A percentile compares a stretch with the other conserved stretches of the same genome.
These are phyloP conservation scores for Basidiobolus meristosporus DNA, from an alignment of 371 early-diverging fungal species.

Conservation along the genomic window DNA sequence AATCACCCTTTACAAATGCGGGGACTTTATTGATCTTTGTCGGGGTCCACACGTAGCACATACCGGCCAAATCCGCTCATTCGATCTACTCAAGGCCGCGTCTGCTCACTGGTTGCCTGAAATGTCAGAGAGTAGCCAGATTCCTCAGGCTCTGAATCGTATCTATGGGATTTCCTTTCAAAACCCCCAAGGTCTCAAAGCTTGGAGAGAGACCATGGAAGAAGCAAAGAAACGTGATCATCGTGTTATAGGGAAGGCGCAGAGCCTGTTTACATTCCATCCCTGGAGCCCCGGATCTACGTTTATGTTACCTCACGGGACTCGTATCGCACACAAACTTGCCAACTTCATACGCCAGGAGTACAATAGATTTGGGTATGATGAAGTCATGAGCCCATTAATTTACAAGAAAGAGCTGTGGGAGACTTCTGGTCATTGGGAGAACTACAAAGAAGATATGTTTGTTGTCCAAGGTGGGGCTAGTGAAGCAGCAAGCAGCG, in stretches of 20 bases:
- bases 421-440: constrained; percentile 91
- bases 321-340: constrained; percentile 67
- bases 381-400: constrained; percentile 92
- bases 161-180: constrained; percentile 99
- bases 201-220: constrained; percentile 75
- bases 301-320: constrained; percentile 90
- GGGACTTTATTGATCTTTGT: constrained; percentile 97
- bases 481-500: no score
- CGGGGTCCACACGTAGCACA: constrained; percentile 95
- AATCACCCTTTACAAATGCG: constrained; percentile 96
- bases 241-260: constrained; percentile 76
- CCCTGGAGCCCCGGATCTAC: constrained; percentile 77
- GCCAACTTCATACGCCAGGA: constrained; percentile 38
- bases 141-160: constrained; percentile 96
- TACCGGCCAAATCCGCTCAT: constrained; percentile 89
- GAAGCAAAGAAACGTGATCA: constrained; percentile 95
- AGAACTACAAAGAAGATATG: constrained; percentile 90
- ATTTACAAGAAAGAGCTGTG: constrained; percentile 88
- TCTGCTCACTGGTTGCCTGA: constrained; percentile 97
- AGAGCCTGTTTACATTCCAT: constrained; percentile 42
- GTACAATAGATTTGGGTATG: constrained; percentile 76
- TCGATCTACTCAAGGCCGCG: constrained; percentile 90
- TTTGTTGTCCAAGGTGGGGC: constrained; percentile 88
- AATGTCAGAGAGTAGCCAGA: constrained; percentile 89
- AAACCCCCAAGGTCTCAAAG: constrained; percentile 82